Base-by-base conservation (phyloP, 179 eudicot species). In the Silene noctiflora region DNA sequence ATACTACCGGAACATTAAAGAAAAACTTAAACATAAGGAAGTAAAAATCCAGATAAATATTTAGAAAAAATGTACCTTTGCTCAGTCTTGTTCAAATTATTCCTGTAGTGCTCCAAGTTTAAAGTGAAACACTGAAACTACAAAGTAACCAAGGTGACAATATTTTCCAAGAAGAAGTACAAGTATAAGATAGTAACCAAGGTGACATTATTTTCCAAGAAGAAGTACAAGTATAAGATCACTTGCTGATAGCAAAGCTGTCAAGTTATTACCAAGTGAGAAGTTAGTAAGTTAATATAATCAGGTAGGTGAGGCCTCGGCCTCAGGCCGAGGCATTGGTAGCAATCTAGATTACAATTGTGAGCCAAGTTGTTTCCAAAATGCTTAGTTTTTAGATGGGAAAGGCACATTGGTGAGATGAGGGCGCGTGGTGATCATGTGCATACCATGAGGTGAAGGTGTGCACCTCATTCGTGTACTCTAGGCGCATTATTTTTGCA, bases 51-150 rank as follows among this genome's bases (percentile, higher is more conserved):
- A 44, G 48, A 58, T 6, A 74, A 35, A 16, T 21, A 59, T 27
- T 19, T 19, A 61, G 20, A 31, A 79, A 12, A 39, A 53, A 46
- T 55, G 21, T 80, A 80, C 82, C 79, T 75, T 27, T 0, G 33
- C 59, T 67, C 14, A 60, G 33, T 69, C 65, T 53, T 69, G 76
- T 75, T 24, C 68, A 7, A 31, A 48, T 62, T 44, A 25, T 62
- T 53, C 42, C 4, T 48, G 70, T 27, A 55, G 31, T 22, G 67
- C 60, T 14, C 24, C 17, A 61, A 62, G 16, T 19, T 25, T 33
- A 21, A 74, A 39, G 46, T 39, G 46, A 39, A 39, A 39, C 10
- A 6, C 24, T 51, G 56, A 64, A 59, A 29, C 31, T 21, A 71
- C 27, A 61, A 39, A 22, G 13, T 19, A 39, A 48, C 27, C 73